phyloP scores from a whole-genome alignment of 2,329 filamentous ascomycete genomes.

The Gyromitra esculenta region DNA sequence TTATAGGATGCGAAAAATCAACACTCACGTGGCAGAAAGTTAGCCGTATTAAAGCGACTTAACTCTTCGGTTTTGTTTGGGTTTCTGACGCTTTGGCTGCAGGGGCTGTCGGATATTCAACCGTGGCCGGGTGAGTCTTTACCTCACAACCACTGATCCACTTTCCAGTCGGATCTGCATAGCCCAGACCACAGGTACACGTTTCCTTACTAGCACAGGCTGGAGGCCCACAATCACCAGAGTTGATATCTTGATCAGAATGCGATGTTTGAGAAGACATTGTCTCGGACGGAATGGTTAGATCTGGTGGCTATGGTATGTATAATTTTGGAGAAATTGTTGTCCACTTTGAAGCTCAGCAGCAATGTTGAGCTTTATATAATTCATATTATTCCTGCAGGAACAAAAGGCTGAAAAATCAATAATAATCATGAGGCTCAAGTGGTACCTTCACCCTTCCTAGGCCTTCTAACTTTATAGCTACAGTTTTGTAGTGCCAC shows the following conservation, averaged over 20 bases:
- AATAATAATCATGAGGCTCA: background rate
- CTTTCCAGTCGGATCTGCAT: background rate
- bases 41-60: background rate
- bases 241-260: background rate
- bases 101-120: background rate
- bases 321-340: background rate
- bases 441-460: background rate
- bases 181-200: slow-evolving; percentile 2
- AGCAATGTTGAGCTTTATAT: slow-evolving; percentile 8
- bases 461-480: background rate
- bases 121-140: background rate
- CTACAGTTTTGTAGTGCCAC: background rate
- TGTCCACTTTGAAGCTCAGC: background rate
- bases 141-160: slow-evolving; percentile 3
- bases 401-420: background rate
- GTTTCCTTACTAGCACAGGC: background rate
- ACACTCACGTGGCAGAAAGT: background rate
- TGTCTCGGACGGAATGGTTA: background rate
- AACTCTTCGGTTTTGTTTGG: background rate
- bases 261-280: background rate
- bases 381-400: background rate
- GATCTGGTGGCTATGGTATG: background rate
- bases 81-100: background rate
- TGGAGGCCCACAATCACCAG: background rate
- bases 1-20: background rate